A percentile compares a stretch with the other conserved stretches of the same genome.
Conservation (phyloP, 805 yeast genomes). For the Maudiozyma serrabonitensis region DNA sequence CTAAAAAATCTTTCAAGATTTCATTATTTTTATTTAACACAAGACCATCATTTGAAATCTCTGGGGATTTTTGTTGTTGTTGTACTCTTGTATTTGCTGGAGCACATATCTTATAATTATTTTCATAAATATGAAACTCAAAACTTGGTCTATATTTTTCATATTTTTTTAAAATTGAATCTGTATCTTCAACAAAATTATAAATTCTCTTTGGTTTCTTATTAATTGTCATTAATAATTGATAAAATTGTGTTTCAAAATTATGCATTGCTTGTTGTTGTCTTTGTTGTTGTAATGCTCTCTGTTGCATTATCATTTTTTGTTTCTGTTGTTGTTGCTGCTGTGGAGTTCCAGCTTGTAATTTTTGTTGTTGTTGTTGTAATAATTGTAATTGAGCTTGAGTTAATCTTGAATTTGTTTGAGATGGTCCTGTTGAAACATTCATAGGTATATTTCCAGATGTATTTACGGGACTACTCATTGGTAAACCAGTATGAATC, state of each 20-base stretch:
- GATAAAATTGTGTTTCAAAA: slow-evolving; percentile 34
- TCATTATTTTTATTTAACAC: slow-evolving; percentile 68
- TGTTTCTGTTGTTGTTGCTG: slow-evolving; percentile 16
- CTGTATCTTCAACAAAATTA: slow-evolving; percentile 61
- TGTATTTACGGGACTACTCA: not conserved
- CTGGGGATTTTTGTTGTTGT: slow-evolving; percentile 28
- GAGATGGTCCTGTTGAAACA: slow-evolving; percentile 5
- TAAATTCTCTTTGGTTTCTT: slow-evolving; percentile 37
- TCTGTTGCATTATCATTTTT: slow-evolving; percentile 28
- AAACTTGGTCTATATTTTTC: slow-evolving; percentile 70
- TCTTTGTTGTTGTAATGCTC: slow-evolving; percentile 19
- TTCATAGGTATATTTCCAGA: not conserved
- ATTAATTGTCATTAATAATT: slow-evolving; percentile 25
- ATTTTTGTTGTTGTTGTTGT: slow-evolving; percentile 15
- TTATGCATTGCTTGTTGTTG: slow-evolving; percentile 35
- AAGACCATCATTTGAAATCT: slow-evolving; percentile 49
- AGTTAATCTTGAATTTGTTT: slow-evolving; percentile 3
- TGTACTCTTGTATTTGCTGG: slow-evolving; percentile 35
- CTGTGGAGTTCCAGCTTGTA: slow-evolving; percentile 8
- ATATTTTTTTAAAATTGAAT: slow-evolving; percentile 66
- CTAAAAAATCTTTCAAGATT: slow-evolving; percentile 67
- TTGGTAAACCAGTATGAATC: not conserved
- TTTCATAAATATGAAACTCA: slow-evolving; percentile 84
- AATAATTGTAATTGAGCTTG: not conserved
- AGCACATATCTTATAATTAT: slow-evolving; percentile 84